Conservation (phyloP, 148 eudicot species). For the Mesembryanthemum crystallinum region DNA sequence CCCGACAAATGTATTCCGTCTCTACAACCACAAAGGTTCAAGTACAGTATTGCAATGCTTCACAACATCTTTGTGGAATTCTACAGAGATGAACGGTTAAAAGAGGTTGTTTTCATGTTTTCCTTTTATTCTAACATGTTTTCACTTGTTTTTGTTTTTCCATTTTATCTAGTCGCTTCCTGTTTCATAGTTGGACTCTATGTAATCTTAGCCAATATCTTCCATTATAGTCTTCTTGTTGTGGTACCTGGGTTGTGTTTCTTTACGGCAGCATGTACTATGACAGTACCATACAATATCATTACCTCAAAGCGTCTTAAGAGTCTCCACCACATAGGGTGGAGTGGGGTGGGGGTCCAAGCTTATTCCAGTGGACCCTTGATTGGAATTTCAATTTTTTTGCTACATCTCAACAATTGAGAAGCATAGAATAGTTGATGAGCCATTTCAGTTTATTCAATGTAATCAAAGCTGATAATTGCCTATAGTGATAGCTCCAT, state of each 20-base stretch:
- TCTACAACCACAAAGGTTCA: slow-evolving; percentile 48
- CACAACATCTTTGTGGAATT: slow-evolving; percentile 61
- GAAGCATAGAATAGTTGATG: background rate
- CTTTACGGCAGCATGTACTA: background rate
- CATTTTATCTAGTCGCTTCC: background rate
- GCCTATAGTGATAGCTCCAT: background rate
- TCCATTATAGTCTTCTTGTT: background rate
- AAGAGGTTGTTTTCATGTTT: slow-evolving; percentile 53
- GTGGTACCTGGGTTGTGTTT: background rate
- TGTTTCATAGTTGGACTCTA: background rate
- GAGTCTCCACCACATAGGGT: background rate
- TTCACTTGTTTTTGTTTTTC: background rate
- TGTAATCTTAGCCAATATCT: background rate
- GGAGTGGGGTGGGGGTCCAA: background rate
- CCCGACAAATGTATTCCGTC: slow-evolving; percentile 38
- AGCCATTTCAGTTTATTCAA: background rate
- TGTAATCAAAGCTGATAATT: background rate
- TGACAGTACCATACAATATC: background rate
- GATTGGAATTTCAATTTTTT: background rate
- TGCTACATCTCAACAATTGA: background rate
- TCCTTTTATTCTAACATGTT: background rate
- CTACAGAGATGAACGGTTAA: slow-evolving; percentile 42
- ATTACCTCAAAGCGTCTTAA: background rate
- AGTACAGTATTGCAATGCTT: slow-evolving; percentile 53
- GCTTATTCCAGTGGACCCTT: background rate